phyloP scores from a whole-genome alignment of 2,329 filamentous ascomycete species.

The Neofusicoccum sp. region DNA sequence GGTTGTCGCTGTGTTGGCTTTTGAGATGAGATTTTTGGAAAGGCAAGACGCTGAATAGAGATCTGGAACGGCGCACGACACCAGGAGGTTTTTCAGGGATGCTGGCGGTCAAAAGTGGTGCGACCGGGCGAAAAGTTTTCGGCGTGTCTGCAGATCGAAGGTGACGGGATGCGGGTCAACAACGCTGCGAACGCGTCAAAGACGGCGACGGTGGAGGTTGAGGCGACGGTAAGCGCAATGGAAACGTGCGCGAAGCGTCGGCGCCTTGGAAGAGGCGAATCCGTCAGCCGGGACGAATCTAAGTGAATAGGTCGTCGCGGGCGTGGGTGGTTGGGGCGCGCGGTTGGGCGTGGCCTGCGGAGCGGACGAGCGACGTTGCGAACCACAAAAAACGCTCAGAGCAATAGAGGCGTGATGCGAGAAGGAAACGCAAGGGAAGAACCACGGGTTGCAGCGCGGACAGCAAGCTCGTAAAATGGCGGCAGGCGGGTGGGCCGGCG shows the following conservation, averaged over 20 bases:
- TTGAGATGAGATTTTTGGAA: neutral
- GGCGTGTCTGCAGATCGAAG: neutral
- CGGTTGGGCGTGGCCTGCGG: neutral
- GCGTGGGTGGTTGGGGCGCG: neutral
- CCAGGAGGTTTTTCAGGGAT: neutral
- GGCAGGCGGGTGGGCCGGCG: neutral
- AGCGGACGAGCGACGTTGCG: conserved; percentile 2
- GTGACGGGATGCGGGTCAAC: neutral
- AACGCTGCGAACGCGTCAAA: neutral
- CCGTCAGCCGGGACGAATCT: conserved; percentile 19
- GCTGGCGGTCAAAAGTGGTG: neutral
- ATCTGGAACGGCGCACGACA: neutral
- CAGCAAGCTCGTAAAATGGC: conserved; percentile 7
- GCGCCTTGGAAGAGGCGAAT: neutral
- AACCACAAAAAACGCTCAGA: conserved; percentile 9
- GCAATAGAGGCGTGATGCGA: conserved; percentile 9
- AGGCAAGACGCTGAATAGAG: neutral
- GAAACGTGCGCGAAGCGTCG: neutral
- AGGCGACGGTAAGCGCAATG: neutral
- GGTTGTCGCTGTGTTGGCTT: neutral
- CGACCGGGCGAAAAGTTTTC: neutral
- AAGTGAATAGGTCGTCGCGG: conserved; percentile 20
- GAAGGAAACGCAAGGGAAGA: conserved; percentile 5
- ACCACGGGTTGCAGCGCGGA: conserved; percentile 7
- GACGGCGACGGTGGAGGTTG: neutral